Evolutionary conservation across 805 yeast genomes (phyloP).

Genomic region (Starmerella kuoi): DNA sequence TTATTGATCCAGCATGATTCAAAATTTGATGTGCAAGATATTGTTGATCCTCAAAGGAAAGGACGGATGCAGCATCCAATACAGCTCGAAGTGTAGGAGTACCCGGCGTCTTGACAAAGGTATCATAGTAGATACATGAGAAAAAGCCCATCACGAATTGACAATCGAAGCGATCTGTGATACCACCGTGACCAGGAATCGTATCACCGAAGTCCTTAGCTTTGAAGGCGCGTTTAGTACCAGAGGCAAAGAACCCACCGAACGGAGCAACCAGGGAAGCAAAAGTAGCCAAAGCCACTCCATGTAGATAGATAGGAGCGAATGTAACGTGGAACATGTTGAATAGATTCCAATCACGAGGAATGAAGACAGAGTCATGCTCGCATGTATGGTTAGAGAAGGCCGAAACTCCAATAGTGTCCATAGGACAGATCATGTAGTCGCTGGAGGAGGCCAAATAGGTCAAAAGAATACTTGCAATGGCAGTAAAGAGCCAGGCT

Average conservation of each 20-base stretch:
- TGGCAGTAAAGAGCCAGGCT: conserved; percentile 88
- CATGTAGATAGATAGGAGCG: conserved; percentile 85
- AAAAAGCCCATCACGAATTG: conserved; percentile 97
- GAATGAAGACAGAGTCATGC: conserved; percentile 77
- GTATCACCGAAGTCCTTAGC: conserved; percentile 97
- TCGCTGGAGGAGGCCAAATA: conserved; percentile 49
- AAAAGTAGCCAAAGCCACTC: conserved; percentile 75
- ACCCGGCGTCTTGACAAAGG: conserved; percentile 59
- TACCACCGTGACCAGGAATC: conserved; percentile 98
- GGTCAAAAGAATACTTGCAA: conserved; percentile 57
- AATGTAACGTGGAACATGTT: conserved; percentile 36
- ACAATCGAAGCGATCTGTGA: conserved; percentile 94
- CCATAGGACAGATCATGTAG: conserved; percentile 82
- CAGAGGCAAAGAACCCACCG: conserved; percentile 96
- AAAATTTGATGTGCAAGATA: no score
- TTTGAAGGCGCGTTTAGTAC: conserved; percentile 91
- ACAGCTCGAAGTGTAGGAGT: conserved; percentile 51
- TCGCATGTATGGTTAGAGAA: conserved; percentile 60
- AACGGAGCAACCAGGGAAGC: conserved; percentile 96
- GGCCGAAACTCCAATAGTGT: conserved; percentile 41
- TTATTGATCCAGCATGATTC: no score
- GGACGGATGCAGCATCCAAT: conserved; percentile 47
- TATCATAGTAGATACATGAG: conserved; percentile 81
- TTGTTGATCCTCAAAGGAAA: conserved; percentile 13
- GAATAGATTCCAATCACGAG: conserved; percentile 55